Percentiles rank a stretch among this genome's conserved stretches.
phyloP scores from a whole-genome alignment of 192 early-diverging fungal species.

The Gonapodya prolifera region DNA sequence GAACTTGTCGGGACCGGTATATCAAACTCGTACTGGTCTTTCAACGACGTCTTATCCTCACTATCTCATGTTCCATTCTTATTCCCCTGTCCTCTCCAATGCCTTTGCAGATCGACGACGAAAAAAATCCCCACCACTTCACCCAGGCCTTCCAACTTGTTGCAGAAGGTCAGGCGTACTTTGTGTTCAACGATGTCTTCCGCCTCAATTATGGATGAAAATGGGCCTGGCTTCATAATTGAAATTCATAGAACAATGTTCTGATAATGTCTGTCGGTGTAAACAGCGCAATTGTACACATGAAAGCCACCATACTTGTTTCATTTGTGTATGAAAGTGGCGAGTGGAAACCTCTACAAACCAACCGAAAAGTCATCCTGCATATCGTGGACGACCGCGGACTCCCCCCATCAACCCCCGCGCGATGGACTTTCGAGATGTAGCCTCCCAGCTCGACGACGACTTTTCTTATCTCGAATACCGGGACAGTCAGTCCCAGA shows the following conservation, averaged over 20 bases:
- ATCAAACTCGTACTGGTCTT: background rate
- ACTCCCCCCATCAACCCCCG: no score
- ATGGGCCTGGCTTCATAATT: background rate
- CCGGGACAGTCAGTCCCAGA: background rate
- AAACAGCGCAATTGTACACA: no score
- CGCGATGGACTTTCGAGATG: background rate
- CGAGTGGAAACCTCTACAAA: no score
- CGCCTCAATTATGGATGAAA: constrained; percentile 60
- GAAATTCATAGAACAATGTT: no score
- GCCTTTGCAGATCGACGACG: constrained; percentile 53
- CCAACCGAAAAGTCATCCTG: no score
- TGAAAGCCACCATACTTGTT: no score
- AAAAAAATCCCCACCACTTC: constrained; percentile 67
- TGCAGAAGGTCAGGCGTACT: constrained; percentile 53
- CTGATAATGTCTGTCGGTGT: no score
- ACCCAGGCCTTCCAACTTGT: constrained; percentile 79
- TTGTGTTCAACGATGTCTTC: constrained; percentile 79
- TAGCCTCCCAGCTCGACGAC: background rate
- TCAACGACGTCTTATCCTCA: background rate
- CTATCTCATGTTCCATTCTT: background rate
- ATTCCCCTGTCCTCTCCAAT: constrained; percentile 2
- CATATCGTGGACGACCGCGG: no score
- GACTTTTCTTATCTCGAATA: background rate
- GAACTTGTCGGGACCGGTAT: background rate
- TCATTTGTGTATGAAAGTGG: no score